Conservation (phyloP, 768 basidiomycete genomes). For the Gymnopilus junonius region DNA sequence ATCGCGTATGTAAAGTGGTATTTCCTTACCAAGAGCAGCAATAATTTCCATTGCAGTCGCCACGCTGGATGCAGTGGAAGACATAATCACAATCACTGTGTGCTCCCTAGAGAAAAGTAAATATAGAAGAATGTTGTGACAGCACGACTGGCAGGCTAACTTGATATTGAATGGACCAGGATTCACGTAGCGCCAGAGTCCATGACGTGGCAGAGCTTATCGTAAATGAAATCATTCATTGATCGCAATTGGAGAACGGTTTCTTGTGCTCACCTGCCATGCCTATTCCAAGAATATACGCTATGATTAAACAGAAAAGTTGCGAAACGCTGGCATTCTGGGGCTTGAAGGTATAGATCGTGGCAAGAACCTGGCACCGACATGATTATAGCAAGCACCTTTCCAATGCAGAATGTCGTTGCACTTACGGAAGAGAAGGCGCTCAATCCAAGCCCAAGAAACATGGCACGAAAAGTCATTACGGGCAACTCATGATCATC, state of each 20-base stretch:
- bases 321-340: constrained; percentile 58
- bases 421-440: constrained; percentile 45
- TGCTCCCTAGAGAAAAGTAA: constrained; percentile 40
- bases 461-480: constrained; percentile 51
- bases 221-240: not conserved
- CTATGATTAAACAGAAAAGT: constrained; percentile 59
- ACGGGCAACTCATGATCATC: constrained; percentile 52
- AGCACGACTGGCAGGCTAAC: constrained; percentile 22
- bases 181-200: constrained; percentile 52
- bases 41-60: constrained; percentile 58
- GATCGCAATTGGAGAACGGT: not conserved
- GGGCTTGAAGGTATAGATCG: constrained; percentile 43
- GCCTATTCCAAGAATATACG: constrained; percentile 54
- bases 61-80: constrained; percentile 55
- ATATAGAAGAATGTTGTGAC: not conserved
- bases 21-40: constrained; percentile 46
- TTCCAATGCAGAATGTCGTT: not conserved
- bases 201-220: constrained; percentile 44
- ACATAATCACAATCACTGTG: constrained; percentile 58
- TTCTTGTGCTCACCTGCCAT: constrained; percentile 44
- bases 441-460: constrained; percentile 53
- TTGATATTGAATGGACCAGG: constrained; percentile 66
- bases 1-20: not conserved
- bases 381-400: not conserved
- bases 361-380: constrained; percentile 33